Conservation (phyloP, 1,284 basidiomycete genomes). For the Naganishia albida region DNA sequence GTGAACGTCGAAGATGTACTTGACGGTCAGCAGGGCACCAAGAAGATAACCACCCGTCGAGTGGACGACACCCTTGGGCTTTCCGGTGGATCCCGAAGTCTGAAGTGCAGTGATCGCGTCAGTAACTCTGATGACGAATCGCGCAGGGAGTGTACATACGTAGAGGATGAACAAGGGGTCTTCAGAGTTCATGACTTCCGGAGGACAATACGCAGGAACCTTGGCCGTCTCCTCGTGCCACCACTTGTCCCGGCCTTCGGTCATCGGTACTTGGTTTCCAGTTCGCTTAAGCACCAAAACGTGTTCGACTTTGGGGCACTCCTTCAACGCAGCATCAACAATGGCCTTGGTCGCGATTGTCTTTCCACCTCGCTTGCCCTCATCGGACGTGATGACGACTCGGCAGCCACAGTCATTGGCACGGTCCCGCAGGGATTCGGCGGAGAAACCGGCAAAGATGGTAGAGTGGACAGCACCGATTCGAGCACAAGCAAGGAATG, state of each 20-base stretch:
- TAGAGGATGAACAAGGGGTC: conserved; percentile 98
- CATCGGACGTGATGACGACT: conserved; percentile 93
- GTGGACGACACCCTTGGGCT: conserved; percentile 96
- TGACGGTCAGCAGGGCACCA: conserved; percentile 85
- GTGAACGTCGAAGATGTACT: conserved; percentile 96
- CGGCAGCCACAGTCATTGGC: conserved; percentile 85
- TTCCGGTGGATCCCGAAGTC: conserved; percentile 94
- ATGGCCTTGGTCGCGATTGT: conserved; percentile 94
- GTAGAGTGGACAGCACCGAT: conserved; percentile 99
- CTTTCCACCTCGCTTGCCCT: conserved; percentile 92
- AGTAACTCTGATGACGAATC: conserved; percentile 32
- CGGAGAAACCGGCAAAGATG: conserved; percentile 95
- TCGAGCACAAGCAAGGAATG: conserved; percentile 95
- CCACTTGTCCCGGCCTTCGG: conserved; percentile 86
- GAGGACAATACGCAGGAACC: conserved; percentile 86
- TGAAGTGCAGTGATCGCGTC: conserved; percentile 45
- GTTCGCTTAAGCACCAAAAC: conserved; percentile 89
- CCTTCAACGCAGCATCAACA: conserved; percentile 86
- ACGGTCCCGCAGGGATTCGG: conserved; percentile 94
- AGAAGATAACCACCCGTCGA: conserved; percentile 92
- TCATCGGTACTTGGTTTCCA: conserved; percentile 80
- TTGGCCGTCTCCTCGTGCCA: conserved; percentile 89
- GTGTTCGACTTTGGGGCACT: conserved; percentile 83
- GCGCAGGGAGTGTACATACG: conserved; percentile 58
- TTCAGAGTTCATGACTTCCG: conserved; percentile 82